Percentiles rank a stretch among this genome's conserved stretches.
phyloP scores from a whole-genome alignment of 768 basidiomycete genomes.

The Suillus spraguei region DNA sequence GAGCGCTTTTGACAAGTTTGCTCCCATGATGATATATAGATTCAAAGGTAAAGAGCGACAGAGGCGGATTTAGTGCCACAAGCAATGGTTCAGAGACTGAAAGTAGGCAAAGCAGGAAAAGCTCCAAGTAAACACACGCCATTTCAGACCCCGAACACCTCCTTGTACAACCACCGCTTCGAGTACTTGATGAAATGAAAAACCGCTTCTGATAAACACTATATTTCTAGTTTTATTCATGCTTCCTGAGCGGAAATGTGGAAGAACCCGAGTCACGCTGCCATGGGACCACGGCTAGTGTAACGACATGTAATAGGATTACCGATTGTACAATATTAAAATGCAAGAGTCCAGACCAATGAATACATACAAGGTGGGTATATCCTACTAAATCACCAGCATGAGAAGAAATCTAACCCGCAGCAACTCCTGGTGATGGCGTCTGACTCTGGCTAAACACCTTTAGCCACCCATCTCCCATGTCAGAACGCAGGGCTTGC shows the following conservation, averaged over 20 bases:
- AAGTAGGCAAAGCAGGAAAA: slow-evolving; percentile 9
- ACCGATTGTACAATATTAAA: background rate
- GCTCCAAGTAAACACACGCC: slow-evolving; percentile 16
- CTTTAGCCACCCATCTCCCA: slow-evolving; percentile 89
- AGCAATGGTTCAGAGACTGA: slow-evolving; percentile 29
- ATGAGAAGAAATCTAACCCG: slow-evolving; percentile 12
- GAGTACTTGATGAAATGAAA: background rate
- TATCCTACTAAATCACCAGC: slow-evolving; percentile 4
- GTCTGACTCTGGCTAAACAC: slow-evolving; percentile 72
- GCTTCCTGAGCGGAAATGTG: slow-evolving; percentile 1
- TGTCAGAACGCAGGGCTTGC: slow-evolving; percentile 82
- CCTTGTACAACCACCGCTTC: background rate
- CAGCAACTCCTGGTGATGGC: slow-evolving; percentile 15
- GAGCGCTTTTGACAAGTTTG: slow-evolving; percentile 84
- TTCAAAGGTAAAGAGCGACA: slow-evolving; percentile 67
- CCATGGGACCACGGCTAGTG: background rate
- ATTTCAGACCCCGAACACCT: slow-evolving; percentile 33
- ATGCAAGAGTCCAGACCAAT: slow-evolving; percentile 5
- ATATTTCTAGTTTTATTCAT: background rate
- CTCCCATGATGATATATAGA: slow-evolving; percentile 62
- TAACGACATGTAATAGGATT: background rate
- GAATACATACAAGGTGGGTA: slow-evolving; percentile 4
- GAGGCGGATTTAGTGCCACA: slow-evolving; percentile 36
- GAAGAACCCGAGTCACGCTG: background rate
- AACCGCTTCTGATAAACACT: background rate